These are phyloP conservation scores for Phytophthora macrochlamydospora DNA, from an alignment of 352 stramenopile genomes.

Conservation along the genomic window DNA sequence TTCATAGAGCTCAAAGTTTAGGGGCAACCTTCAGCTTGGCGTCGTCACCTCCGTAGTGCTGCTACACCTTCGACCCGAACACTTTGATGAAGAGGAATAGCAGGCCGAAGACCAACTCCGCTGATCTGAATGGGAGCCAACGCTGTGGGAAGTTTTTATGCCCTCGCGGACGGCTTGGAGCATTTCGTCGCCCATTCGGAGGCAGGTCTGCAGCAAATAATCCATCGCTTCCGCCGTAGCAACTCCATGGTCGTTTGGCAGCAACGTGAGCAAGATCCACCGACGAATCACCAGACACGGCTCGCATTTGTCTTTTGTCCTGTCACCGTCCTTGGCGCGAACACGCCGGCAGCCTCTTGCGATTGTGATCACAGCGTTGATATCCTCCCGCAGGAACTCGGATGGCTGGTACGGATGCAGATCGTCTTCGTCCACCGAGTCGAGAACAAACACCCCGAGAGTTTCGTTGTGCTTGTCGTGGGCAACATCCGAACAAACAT, in stretches of 20 bases:
- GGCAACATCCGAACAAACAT: neutral
- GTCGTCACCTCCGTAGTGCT: neutral
- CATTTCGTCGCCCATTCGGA: constrained; percentile 35
- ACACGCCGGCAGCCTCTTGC: constrained; percentile 12
- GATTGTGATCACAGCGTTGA: constrained; percentile 31
- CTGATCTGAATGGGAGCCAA: constrained; percentile 1
- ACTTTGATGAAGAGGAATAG: neutral
- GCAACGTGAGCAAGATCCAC: constrained; percentile 35
- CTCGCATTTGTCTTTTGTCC: constrained; percentile 7
- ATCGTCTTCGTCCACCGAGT: constrained; percentile 45
- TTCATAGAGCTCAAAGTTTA: constrained; percentile 6
- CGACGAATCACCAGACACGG: constrained; percentile 34
- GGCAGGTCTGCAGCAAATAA: constrained; percentile 19
- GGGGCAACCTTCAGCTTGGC: neutral
- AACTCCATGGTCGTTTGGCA: constrained; percentile 19
- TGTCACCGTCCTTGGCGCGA: neutral
- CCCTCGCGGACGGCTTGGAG: constrained; percentile 22
- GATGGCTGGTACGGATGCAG: constrained; percentile 34
- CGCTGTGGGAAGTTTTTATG: neutral
- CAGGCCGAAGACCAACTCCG: neutral
- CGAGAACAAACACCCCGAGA: constrained; percentile 27
- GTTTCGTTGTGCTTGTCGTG: constrained; percentile 7
- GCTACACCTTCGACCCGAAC: neutral
- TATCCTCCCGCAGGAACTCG: constrained; percentile 30
- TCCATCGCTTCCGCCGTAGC: constrained; percentile 21